phyloP scores from a whole-genome alignment of 768 basidiomycete genomes.

The Leccinum imitatum region DNA sequence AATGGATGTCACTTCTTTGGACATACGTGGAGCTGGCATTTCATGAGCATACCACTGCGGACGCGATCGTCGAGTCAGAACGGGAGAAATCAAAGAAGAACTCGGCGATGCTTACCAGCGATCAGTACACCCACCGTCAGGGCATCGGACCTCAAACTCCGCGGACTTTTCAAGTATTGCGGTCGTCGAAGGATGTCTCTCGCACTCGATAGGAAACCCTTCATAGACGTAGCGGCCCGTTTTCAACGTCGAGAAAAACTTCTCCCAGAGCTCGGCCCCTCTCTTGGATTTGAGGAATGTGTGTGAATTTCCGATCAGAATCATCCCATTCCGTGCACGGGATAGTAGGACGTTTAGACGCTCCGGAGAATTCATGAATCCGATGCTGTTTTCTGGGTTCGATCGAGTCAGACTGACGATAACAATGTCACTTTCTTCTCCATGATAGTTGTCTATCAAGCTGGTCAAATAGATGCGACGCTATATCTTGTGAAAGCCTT shows the following conservation, averaged over 20 bases:
- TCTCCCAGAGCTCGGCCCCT: conserved; percentile 51
- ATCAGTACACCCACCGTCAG: conserved; percentile 64
- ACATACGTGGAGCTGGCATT: conserved; percentile 44
- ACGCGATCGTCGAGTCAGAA: neutral
- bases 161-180: conserved; percentile 36
- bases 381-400: conserved; percentile 55
- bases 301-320: conserved; percentile 64
- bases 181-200: conserved; percentile 48
- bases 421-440: conserved; percentile 72
- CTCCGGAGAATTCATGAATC: conserved; percentile 71
- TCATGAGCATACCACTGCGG: conserved; percentile 15
- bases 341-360: conserved; percentile 74
- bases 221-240: conserved; percentile 47
- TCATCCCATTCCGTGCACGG: conserved; percentile 61
- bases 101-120: conserved; percentile 48
- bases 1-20: conserved; percentile 61
- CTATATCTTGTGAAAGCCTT: conserved; percentile 6
- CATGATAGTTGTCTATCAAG: conserved; percentile 68
- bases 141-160: conserved; percentile 54
- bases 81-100: neutral
- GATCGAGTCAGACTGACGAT: conserved; percentile 62
- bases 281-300: conserved; percentile 59
- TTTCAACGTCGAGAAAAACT: conserved; percentile 46
- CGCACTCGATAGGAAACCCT: conserved; percentile 62
- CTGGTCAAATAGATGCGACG: neutral